A percentile compares a stretch with the other conserved stretches of the same genome.
Conservation (phyloP, 2,329 filamentous ascomycete genomes). For the Thelonectria rubi region DNA sequence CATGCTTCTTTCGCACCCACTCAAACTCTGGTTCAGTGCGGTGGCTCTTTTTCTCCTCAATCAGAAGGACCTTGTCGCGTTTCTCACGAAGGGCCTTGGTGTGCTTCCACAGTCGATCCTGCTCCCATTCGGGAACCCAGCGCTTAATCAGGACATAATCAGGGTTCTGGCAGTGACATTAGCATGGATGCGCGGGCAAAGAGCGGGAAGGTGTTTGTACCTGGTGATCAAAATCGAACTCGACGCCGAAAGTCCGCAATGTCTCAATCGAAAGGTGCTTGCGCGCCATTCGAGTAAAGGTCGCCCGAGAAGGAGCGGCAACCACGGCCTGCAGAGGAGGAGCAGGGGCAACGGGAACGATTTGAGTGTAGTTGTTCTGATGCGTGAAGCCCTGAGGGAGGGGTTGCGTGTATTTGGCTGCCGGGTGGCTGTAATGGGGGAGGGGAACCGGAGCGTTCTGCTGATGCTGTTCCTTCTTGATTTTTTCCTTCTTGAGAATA, state of each 20-base stretch:
- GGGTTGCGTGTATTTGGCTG: not conserved
- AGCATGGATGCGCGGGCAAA: not conserved
- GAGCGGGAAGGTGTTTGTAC: constrained; percentile 51
- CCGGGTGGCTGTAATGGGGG: not conserved
- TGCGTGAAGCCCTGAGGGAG: not conserved
- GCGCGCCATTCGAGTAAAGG: constrained; percentile 71
- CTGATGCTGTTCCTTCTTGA: constrained; percentile 37
- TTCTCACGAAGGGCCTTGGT: constrained; percentile 71
- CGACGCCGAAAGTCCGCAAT: constrained; percentile 62
- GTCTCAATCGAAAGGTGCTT: constrained; percentile 71
- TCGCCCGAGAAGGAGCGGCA: constrained; percentile 51
- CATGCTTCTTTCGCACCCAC: constrained; percentile 65
- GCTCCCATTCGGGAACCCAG: constrained; percentile 76
- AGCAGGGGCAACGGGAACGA: not conserved
- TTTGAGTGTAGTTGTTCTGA: not conserved
- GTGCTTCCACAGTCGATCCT: constrained; percentile 77
- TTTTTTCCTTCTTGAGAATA: constrained; percentile 66
- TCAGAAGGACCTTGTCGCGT: constrained; percentile 56
- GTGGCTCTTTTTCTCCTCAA: constrained; percentile 57
- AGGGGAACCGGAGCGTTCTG: not conserved
- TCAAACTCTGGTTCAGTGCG: constrained; percentile 60
- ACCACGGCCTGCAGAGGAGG: not conserved
- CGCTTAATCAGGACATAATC: constrained; percentile 78
- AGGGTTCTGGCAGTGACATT: constrained; percentile 59
- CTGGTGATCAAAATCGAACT: constrained; percentile 65